Evolutionary conservation across 306 rosid genomes (phyloP), one percentile per base, ranked within the genome.

Genomic region (Begonia masoniana): DNA sequence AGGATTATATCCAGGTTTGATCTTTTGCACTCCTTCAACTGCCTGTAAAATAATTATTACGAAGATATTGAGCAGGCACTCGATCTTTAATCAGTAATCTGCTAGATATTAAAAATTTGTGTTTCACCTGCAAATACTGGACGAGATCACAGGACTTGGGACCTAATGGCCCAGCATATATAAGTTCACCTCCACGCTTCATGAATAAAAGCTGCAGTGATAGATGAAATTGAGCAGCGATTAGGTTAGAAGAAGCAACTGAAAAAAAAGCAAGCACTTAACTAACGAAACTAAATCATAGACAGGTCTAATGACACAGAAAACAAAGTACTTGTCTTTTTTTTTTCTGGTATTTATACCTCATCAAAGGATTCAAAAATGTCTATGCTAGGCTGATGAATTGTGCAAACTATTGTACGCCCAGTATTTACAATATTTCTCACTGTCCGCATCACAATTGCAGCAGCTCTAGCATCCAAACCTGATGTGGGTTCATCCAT

Each of bases 401-500:
- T 89, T 19, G 97, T 89, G 87, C 97, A 89, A 35, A 89, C 97
- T 54, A 89, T 89, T 36, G 97, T 89, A 63, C 97, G 80, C 63
- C 97, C 97, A 4, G 97, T 89, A 61, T 89, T 85, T 53, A 89
- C 97, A 54, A 89, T 85, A 60, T 89, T 89, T 71, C 97, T 89
- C 63, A 89, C 97, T 41, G 97, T 89, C 70, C 97, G 87, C 97
- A 89, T 89, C 60, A 89, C 97, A 74, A 89, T 89, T 69, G 97
- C 97, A 49, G 97, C 97, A 58, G 94, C 77, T 51, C 97, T 72
- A 51, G 97, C 97, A 80, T 89, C 97, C 81, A 89, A 71, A 62
- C 97, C 97, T 15, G 97, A 89, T 26, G 97, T 89, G 51, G 97
- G 97, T 68, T 89, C 97, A 76, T 89, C 97, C 97, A 89, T 89